Percentiles rank a stretch among this genome's conserved stretches.
These are phyloP conservation scores for Zymoseptoria ardabiliae DNA, from an alignment of 2,329 filamentous ascomycete genomes.

Conservation along the genomic window DNA sequence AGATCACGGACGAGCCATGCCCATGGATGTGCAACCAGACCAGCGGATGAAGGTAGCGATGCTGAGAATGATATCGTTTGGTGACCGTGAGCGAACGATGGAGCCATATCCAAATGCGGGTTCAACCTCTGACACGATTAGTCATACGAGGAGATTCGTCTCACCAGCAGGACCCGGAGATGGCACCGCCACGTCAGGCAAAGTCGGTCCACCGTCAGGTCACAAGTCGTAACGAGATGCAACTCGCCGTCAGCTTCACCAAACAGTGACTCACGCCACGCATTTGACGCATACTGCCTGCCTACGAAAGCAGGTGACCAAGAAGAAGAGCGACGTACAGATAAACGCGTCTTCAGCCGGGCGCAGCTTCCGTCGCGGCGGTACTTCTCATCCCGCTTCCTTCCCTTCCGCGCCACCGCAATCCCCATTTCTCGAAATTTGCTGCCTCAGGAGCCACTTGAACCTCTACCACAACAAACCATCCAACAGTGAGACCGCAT, in stretches of 20 bases:
- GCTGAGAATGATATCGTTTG: background rate
- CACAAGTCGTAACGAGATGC: background rate
- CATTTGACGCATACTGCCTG: background rate
- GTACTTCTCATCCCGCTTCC: background rate
- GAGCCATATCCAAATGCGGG: background rate
- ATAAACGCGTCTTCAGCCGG: background rate
- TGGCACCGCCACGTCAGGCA: background rate
- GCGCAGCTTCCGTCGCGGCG: background rate
- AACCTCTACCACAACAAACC: background rate
- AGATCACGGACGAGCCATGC: background rate
- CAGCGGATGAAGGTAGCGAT: background rate
- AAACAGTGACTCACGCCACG: background rate
- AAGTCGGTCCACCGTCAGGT: background rate
- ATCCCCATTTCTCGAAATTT: background rate
- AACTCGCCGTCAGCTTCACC: background rate
- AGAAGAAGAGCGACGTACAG: background rate
- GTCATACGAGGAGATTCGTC: background rate
- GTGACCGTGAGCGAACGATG: background rate
- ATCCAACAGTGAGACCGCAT: background rate
- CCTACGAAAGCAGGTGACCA: background rate
- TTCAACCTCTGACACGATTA: background rate
- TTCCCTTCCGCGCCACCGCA: background rate
- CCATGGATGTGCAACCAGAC: background rate
- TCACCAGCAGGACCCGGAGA: background rate
- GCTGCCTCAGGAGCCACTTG: slow-evolving; percentile 3